Percentiles rank a stretch among this genome's conserved stretches.
Evolutionary conservation across 768 basidiomycete species (phyloP).

Genomic region (Russula brevipes): DNA sequence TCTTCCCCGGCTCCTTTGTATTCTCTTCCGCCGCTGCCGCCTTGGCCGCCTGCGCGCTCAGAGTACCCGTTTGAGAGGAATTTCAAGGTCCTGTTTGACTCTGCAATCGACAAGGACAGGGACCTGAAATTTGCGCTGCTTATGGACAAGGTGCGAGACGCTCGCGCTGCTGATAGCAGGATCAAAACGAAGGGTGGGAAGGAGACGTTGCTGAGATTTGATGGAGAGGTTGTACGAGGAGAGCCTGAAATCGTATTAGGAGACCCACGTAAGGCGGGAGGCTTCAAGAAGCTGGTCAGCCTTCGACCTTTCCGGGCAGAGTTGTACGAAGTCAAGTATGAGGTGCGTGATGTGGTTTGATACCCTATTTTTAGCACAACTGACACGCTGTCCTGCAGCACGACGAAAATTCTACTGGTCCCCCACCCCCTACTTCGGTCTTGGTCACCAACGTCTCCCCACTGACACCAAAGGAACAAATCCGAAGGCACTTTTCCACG

Average conservation of each 20-base stretch:
- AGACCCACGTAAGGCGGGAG: conserved; percentile 54
- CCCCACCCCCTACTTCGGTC: conserved; percentile 70
- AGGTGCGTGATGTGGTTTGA: conserved; percentile 40
- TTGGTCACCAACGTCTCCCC: conserved; percentile 68
- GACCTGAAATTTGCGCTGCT: conserved; percentile 38
- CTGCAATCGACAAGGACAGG: conserved; percentile 44
- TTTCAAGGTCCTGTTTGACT: conserved; percentile 64
- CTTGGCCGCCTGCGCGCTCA: conserved; percentile 52
- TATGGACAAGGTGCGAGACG: conserved; percentile 39
- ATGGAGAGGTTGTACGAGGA: conserved; percentile 49
- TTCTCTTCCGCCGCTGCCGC: conserved; percentile 41
- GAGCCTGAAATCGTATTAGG: conserved; percentile 38
- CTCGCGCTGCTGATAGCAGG: conserved; percentile 35
- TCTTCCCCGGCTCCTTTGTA: conserved; percentile 29
- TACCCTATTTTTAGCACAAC: conserved; percentile 1
- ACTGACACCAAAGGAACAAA: conserved; percentile 58
- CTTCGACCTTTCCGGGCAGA: conserved; percentile 35
- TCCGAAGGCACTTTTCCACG: conserved; percentile 58
- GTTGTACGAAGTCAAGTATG: conserved; percentile 48
- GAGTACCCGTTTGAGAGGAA: conserved; percentile 45
- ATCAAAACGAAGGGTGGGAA: conserved; percentile 61
- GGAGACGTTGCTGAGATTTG: conserved; percentile 48
- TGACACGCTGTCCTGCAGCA: conserved; percentile 43
- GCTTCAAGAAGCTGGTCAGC: conserved; percentile 29
- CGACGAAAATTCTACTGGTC: conserved; percentile 64